phyloP scores from a whole-genome alignment of 2,329 filamentous ascomycete species.

The Talaromyces sp. region DNA sequence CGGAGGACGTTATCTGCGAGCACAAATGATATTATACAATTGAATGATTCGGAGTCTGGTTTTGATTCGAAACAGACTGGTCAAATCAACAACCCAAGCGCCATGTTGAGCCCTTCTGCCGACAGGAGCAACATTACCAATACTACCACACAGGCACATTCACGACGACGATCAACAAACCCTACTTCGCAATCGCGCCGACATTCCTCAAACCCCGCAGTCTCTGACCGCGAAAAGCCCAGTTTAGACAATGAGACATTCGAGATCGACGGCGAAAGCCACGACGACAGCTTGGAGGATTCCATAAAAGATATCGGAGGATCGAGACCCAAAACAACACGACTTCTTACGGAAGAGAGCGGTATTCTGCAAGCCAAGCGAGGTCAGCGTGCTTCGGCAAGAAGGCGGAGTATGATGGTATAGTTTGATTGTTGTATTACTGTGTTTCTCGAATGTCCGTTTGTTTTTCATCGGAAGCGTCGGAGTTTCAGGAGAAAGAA shows the following conservation, averaged over 20 bases:
- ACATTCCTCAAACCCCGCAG: slow-evolving; percentile 14
- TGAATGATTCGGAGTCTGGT: slow-evolving; percentile 1
- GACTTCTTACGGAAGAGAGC: slow-evolving; percentile 12
- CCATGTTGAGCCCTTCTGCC: neutral
- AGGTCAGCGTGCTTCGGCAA: slow-evolving; percentile 29
- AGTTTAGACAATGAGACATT: neutral
- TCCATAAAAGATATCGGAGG: neutral
- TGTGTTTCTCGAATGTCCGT: neutral
- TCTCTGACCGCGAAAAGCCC: slow-evolving; percentile 3
- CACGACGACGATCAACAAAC: slow-evolving; percentile 6
- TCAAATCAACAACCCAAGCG: neutral
- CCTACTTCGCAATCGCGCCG: slow-evolving; percentile 2
- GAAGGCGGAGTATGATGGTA: slow-evolving; percentile 40
- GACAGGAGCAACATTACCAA: neutral
- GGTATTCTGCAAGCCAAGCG: slow-evolving; percentile 19
- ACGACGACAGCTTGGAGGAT: slow-evolving; percentile 14
- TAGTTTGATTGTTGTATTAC: slow-evolving; percentile 15
- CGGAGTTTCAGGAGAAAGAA: neutral
- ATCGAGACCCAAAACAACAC: neutral
- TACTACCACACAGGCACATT: neutral
- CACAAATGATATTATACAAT: slow-evolving; percentile 6
- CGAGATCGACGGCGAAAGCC: neutral
- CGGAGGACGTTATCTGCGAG: slow-evolving; percentile 25
- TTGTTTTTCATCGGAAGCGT: neutral
- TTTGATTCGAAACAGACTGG: neutral